phyloP scores from a whole-genome alignment of 805 yeast species.

The Nakazawaea anatomiae region DNA sequence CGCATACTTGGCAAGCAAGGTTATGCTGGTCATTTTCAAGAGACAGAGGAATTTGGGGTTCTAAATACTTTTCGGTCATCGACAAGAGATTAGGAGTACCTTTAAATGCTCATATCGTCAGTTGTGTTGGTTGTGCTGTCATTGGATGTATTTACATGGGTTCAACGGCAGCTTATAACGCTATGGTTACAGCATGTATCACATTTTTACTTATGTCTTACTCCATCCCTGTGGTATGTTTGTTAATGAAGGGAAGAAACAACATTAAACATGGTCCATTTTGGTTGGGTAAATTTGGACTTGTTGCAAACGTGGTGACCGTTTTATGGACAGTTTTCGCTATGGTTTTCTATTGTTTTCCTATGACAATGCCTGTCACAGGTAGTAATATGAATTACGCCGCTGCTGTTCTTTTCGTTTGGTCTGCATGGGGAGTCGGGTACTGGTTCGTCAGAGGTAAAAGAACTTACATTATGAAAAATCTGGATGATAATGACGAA shows the following conservation, averaged over 20 bases:
- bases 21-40: conserved; percentile 64
- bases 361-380: conserved; percentile 55
- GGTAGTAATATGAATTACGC: conserved; percentile 65
- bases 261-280: conserved; percentile 58
- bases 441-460: conserved; percentile 47
- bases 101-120: conserved; percentile 51
- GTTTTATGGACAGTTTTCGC: conserved; percentile 56
- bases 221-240: conserved; percentile 45
- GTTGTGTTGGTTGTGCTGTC: conserved; percentile 44
- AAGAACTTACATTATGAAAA: conserved; percentile 14
- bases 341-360: conserved; percentile 58
- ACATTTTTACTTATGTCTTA: conserved; percentile 54
- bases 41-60: conserved; percentile 57
- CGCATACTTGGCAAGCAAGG: conserved; percentile 66
- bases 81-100: conserved; percentile 47
- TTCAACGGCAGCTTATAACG: conserved; percentile 61
- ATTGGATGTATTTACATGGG: conserved; percentile 61
- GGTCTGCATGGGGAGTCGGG: conserved; percentile 33
- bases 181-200: conserved; percentile 57
- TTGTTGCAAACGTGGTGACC: conserved; percentile 42
- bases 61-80: conserved; percentile 44
- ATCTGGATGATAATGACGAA: conserved; percentile 10
- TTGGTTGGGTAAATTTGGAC: conserved; percentile 57
- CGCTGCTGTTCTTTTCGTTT: conserved; percentile 47
- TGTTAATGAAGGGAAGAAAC: conserved; percentile 42